These are phyloP conservation scores for Exutisphaerella laricina DNA, from an alignment of 2,329 filamentous ascomycete species.

Conservation along the genomic window DNA sequence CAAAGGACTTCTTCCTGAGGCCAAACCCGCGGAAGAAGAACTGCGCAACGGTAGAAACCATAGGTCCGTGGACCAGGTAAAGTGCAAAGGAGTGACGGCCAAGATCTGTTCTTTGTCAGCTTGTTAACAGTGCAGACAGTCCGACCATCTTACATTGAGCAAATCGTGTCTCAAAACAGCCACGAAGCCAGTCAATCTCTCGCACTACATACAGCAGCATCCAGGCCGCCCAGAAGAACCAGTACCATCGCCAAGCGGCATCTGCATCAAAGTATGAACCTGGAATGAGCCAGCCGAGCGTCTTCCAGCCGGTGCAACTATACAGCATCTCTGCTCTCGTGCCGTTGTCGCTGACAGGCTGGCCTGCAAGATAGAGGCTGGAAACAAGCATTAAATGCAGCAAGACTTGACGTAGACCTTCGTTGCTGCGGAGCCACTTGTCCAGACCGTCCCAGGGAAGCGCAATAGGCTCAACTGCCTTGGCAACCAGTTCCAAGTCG, in stretches of 20 bases:
- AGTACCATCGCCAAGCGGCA: constrained; percentile 32
- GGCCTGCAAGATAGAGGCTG: constrained; percentile 55
- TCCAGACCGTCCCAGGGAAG: no score
- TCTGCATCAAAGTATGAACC: constrained; percentile 47
- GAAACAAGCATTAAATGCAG: constrained; percentile 49
- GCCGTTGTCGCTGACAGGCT: constrained; percentile 51
- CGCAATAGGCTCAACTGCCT: constrained; percentile 52
- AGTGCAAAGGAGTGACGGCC: constrained; percentile 58
- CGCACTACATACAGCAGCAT: constrained; percentile 53
- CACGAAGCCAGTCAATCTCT: constrained; percentile 53
- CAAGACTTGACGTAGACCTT: constrained; percentile 42
- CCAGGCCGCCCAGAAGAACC: constrained; percentile 43
- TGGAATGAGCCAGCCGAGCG: constrained; percentile 56
- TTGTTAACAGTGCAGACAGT: no score
- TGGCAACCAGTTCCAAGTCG: constrained; percentile 53
- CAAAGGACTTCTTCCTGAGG: no score
- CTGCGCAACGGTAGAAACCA: no score
- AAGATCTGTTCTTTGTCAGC: no score
- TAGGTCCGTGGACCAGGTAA: constrained; percentile 61
- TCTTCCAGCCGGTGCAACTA: constrained; percentile 45
- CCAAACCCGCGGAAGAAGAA: no score
- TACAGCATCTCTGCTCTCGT: no score
- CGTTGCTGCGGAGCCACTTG: no score
- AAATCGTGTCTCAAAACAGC: constrained; percentile 54
- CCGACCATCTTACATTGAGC: no score